Percentiles rank a stretch among this genome's conserved stretches.
Evolutionary conservation across 2,329 filamentous ascomycete species (phyloP).

Genomic region (Periconia sp.): DNA sequence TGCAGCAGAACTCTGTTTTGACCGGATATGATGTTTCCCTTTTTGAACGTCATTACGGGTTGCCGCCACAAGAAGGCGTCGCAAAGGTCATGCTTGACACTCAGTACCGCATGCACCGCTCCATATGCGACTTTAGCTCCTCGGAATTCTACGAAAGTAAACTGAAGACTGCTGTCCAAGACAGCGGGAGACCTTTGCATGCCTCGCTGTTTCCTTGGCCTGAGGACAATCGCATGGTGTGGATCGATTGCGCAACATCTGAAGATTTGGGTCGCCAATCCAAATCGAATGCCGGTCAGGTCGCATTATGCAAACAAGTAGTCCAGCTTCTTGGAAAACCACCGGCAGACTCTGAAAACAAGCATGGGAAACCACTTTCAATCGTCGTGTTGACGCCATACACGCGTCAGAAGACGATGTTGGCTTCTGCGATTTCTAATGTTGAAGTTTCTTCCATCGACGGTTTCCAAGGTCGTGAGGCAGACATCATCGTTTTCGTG

Average conservation of each 20-base stretch:
- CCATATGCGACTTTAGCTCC: constrained; percentile 28
- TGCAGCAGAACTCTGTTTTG: constrained; percentile 39
- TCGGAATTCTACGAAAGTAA: too few relatives aligned
- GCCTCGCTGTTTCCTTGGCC: too few relatives aligned
- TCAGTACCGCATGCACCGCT: constrained; percentile 50
- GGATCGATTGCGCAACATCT: too few relatives aligned
- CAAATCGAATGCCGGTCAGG: constrained; percentile 45
- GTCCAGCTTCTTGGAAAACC: constrained; percentile 41
- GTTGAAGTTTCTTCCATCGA: constrained; percentile 46
- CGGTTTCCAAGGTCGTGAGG: constrained; percentile 48
- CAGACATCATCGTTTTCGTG: constrained; percentile 48
- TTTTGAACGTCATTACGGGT: constrained; percentile 47
- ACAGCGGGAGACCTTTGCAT: too few relatives aligned
- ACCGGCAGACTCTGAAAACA: constrained; percentile 2
- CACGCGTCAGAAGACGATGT: constrained; percentile 38
- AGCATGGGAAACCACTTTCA: constrained; percentile 10
- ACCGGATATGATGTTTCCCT: constrained; percentile 47
- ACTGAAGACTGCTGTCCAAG: too few relatives aligned
- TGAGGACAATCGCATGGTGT: too few relatives aligned
- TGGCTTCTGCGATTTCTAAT: constrained; percentile 24
- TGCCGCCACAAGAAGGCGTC: constrained; percentile 10
- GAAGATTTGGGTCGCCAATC: constrained; percentile 26
- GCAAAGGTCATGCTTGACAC: constrained; percentile 47
- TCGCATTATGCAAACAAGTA: constrained; percentile 37
- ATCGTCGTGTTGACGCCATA: constrained; percentile 49